Evolutionary conservation across 2,329 filamentous ascomycete species (phyloP).

Genomic region (Penicillium sclerotigenum): DNA sequence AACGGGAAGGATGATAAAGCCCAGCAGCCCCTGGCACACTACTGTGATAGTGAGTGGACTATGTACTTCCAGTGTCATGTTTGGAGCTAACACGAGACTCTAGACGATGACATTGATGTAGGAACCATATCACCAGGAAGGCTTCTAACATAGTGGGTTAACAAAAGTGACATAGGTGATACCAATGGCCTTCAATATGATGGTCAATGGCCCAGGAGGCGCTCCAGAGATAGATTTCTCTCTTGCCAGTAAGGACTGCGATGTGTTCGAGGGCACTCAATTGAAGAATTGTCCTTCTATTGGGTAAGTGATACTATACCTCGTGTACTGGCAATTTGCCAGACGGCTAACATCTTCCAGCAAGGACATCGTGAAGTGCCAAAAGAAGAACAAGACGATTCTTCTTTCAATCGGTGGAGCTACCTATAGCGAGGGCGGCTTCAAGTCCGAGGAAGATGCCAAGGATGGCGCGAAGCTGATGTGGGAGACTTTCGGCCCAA

Average conservation of each 20-base stretch:
- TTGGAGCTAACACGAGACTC: constrained; percentile 10
- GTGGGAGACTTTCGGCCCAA: constrained; percentile 69
- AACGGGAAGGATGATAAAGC: constrained; percentile 44
- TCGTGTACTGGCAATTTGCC: not conserved
- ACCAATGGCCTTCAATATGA: constrained; percentile 61
- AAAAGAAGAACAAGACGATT: constrained; percentile 66
- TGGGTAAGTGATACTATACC: constrained; percentile 47
- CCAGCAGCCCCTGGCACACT: constrained; percentile 57
- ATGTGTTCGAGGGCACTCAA: constrained; percentile 55
- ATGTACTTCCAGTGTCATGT: not conserved
- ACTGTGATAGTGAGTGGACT: constrained; percentile 55
- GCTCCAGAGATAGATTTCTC: constrained; percentile 61
- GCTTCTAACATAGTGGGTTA: not conserved
- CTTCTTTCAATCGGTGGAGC: constrained; percentile 69
- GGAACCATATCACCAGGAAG: not conserved
- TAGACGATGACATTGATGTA: constrained; percentile 28
- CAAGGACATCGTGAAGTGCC: constrained; percentile 56
- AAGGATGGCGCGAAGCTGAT: constrained; percentile 58
- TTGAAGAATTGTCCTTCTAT: constrained; percentile 63
- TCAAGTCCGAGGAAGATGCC: constrained; percentile 54
- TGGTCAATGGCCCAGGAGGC: constrained; percentile 52
- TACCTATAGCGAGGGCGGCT: constrained; percentile 67
- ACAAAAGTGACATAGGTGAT: constrained; percentile 51
- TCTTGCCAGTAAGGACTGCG: constrained; percentile 61
- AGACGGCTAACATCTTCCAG: constrained; percentile 26